phyloP scores from a whole-genome alignment of 2,329 filamentous ascomycete species.

The Neonectria ditissima region DNA sequence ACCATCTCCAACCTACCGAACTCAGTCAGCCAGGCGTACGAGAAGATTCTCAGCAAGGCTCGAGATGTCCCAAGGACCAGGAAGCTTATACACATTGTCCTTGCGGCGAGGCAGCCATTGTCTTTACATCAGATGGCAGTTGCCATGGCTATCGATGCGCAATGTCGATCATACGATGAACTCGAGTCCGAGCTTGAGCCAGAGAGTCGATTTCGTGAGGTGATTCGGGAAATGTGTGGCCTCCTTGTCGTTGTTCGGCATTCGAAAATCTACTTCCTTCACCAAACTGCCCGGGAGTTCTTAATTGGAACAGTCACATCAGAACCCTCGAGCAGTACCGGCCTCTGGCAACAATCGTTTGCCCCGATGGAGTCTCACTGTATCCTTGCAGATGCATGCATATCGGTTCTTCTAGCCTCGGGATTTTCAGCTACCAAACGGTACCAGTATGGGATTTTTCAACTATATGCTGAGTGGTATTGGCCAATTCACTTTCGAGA shows the following conservation, averaged over 20 bases:
- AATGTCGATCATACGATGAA: constrained; percentile 21
- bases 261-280: constrained; percentile 13
- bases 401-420: not conserved
- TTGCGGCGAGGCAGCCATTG: constrained; percentile 40
- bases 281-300: constrained; percentile 16
- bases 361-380: not conserved
- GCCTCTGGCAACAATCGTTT: not conserved
- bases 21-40: constrained; percentile 43
- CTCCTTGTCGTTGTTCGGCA: constrained; percentile 4
- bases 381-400: not conserved
- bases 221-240: constrained; percentile 44
- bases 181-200: constrained; percentile 21
- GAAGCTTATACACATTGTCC: constrained; percentile 41
- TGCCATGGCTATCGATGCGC: constrained; percentile 26
- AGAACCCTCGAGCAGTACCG: no score
- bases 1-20: constrained; percentile 30
- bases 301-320: not conserved
- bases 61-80: constrained; percentile 16
- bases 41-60: constrained; percentile 40
- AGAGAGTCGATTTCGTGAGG: constrained; percentile 21
- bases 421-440: rapidly evolving
- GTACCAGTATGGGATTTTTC: not conserved
- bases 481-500: not conserved
- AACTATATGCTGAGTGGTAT: not conserved
- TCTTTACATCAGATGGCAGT: constrained; percentile 38